Evolutionary conservation across 345 rosid genomes (phyloP).

Genomic region (Eucalyptus sp.): DNA sequence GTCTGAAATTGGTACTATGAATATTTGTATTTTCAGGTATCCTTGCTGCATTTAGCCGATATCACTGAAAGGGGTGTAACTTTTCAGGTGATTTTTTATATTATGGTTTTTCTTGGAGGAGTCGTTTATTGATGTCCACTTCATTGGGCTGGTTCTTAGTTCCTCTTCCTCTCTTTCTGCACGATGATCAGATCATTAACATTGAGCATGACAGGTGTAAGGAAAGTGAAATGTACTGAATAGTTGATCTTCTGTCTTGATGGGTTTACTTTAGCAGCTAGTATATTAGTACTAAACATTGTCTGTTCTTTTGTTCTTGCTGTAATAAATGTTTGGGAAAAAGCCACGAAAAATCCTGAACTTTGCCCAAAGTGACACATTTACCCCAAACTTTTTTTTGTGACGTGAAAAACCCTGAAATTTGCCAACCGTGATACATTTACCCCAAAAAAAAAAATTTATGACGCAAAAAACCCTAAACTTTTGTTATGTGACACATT

Average conservation of each 20-base stretch:
- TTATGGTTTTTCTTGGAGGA: not conserved
- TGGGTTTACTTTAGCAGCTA: not conserved
- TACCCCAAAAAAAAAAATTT: too few relatives aligned
- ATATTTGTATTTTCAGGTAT: constrained; percentile 33
- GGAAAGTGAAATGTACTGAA: not conserved
- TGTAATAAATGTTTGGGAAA: not conserved
- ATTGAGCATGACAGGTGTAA: not conserved
- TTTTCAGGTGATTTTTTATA: constrained; percentile 40
- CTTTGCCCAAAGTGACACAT: too few relatives aligned
- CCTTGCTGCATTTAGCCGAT: constrained; percentile 70
- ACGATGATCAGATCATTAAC: not conserved
- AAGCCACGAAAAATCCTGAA: too few relatives aligned
- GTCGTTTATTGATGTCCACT: not conserved
- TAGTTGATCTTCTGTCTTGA: not conserved
- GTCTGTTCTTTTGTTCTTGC: not conserved
- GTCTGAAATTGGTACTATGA: not conserved
- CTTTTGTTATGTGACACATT: too few relatives aligned
- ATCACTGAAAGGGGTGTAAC: constrained; percentile 74
- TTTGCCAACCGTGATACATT: too few relatives aligned
- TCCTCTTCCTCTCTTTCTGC: not conserved
- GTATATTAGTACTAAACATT: not conserved
- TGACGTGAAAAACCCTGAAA: too few relatives aligned
- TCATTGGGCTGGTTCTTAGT: not conserved
- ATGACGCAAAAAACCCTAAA: too few relatives aligned
- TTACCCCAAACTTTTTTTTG: too few relatives aligned